Percentiles rank a stretch among this genome's conserved stretches.
Evolutionary conservation across 805 yeast species (phyloP).

Genomic region (Yamadazyma paraphyllophila): DNA sequence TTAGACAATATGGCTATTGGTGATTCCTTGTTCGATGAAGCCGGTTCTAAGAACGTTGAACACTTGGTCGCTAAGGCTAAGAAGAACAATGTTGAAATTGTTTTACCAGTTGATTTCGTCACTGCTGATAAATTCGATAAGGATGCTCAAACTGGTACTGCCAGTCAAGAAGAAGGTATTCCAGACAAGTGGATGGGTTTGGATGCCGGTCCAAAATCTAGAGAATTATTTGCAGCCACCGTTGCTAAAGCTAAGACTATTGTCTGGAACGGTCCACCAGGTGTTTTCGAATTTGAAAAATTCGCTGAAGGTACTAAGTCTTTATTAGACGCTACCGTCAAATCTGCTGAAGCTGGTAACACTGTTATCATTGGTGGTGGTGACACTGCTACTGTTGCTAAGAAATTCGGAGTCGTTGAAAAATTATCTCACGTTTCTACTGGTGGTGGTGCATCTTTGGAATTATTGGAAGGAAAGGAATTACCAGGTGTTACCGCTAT

Average conservation of each 20-base stretch:
- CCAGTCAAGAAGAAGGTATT: constrained; percentile 87
- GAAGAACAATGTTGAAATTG: constrained; percentile 89
- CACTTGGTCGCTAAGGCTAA: constrained; percentile 93
- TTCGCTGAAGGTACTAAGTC: constrained; percentile 92
- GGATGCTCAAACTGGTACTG: constrained; percentile 82
- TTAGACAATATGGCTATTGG: constrained; percentile 84
- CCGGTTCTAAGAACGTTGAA: constrained; percentile 94
- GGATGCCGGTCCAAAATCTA: constrained; percentile 91
- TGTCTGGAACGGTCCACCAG: constrained; percentile 99
- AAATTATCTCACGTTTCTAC: constrained; percentile 98
- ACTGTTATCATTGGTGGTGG: constrained; percentile 99
- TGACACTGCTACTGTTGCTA: constrained; percentile 99
- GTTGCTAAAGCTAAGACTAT: constrained; percentile 94
- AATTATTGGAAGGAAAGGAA: constrained; percentile 97
- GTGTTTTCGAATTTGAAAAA: constrained; percentile 95
- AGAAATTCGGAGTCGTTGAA: constrained; percentile 95
- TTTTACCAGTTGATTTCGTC: constrained; percentile 92
- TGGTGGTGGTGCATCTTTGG: constrained; percentile 99
- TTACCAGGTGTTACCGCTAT: constrained; percentile 97
- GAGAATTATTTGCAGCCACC: constrained; percentile 73
- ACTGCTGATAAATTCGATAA: constrained; percentile 93
- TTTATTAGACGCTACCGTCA: constrained; percentile 83
- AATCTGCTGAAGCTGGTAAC: constrained; percentile 82
- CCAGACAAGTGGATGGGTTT: constrained; percentile 95
- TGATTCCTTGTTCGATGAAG: constrained; percentile 86